Evolutionary conservation across 163 green algal species (phyloP), one percentile per base, ranked within the genome.

Genomic region (Scenedesmus sp.): DNA sequence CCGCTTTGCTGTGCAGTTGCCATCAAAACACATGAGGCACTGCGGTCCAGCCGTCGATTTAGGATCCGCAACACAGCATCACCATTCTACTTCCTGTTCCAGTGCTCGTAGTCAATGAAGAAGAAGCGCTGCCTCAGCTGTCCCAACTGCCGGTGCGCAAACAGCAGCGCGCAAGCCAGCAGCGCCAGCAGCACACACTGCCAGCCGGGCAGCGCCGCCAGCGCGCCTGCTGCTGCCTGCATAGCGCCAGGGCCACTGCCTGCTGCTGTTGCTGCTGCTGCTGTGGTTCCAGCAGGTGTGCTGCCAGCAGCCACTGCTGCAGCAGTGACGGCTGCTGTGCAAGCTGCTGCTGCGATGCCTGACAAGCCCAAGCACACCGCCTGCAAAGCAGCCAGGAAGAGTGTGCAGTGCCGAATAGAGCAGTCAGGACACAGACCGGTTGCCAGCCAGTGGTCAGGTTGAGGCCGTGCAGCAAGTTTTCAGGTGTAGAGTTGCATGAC

Each of bases 101-200:
- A 26, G 59, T 87, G 79, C 92, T 89, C 90, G 55, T 90, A 93
- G 84, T 93, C 90, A 9, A 90, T 60, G 55, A 90, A 93, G 26
- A 86, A 54, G 84, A 93, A 93, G 12, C 70, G 20, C 26, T 57
- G 26, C 57, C n/a, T 46, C 57, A 93, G 70, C 84, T 85, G 70
- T 1, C 70, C 70, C n/a, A 93, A 26, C 83, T 34, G 12, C 26
- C 20, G 16, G 57, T 84, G 60, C 4, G 16, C 90, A 2, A 87
- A 20, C 76, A 87, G 64, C 84, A 90, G 5, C 73, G 74, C 55
- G 60, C 55, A 73, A 52, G 70, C 87, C 20, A 77, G 59, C 54
- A 86, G 23, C 46, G 73, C 70, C 59, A 66, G 3, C 15, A 70
- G 56, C 52, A 18, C 73, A 57, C 77, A 84, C 87, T 86, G 87